Evolutionary conservation across 1,284 basidiomycete species (phyloP), one percentile per base, ranked within the genome.

Genomic region (Ustilago loliicola): DNA sequence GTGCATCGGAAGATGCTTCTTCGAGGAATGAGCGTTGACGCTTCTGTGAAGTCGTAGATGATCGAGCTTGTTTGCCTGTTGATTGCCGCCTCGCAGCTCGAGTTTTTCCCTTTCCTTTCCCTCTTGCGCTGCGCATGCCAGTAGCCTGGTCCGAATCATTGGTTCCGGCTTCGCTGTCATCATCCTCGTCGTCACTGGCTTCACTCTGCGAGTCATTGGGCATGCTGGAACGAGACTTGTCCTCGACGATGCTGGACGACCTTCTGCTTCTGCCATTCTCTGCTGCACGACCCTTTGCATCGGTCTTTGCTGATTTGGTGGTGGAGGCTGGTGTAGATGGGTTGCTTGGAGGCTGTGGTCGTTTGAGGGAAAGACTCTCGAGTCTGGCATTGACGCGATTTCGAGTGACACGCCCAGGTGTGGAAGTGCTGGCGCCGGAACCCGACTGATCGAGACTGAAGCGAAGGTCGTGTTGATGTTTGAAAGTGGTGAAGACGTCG

Each of bases 401-500:
- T 21, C 80, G 76, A 40, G 80, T 82, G 57, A 70, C 58, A 17
- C 80, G 69, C 17, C 63, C 66, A 11, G 73, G 54, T 3, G 61
- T 62, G 7, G 66, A 61, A 1, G 61, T 45, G 15, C 67, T 48
- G 3, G 69, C 57, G 13, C 55, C 63, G 1, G 61, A 50, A 34
- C 42, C 67, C 6, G 70, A 30, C 1, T 65, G 47, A 47, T 74
- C 72, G 25, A 72, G 60, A 42, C 61, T 62, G 59, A 77, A 72
- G 53, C 70, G 60, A 27, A 80, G 77, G 25, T 77, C 79, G 32
- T 81, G 76, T 1, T 72, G 61, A 21, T 71, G 56, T 47, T 80
- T 74, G 61, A 81, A 83, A 17, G 72, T 77, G 51, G 67, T 60
- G 52, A 77, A 83, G 36, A 81, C 77, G 40, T 79, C 80, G 57